Evolutionary conservation across 805 yeast genomes (phyloP).

Genomic region (Hagleromyces aurorensis): DNA sequence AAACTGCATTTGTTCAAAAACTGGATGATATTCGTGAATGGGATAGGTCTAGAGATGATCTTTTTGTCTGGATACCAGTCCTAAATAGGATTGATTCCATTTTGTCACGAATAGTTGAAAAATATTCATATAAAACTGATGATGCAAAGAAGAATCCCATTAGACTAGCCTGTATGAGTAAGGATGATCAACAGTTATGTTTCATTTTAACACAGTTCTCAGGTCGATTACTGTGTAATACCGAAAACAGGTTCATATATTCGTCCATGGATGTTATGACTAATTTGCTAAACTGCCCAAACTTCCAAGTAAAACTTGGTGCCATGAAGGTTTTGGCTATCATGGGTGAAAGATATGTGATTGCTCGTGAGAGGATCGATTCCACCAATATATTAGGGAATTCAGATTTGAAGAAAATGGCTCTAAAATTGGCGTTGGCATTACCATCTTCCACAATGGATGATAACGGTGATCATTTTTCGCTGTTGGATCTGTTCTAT

Average conservation of each 20-base stretch:
- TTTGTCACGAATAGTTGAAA: conserved; percentile 44
- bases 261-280: conserved; percentile 56
- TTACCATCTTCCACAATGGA: conserved; percentile 43
- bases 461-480: conserved; percentile 33
- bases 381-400: conserved; percentile 19
- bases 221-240: conserved; percentile 54
- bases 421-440: conserved; percentile 46
- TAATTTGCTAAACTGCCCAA: conserved; percentile 49
- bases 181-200: conserved; percentile 40
- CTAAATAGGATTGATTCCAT: conserved; percentile 69
- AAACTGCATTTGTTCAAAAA: conserved; percentile 35
- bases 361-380: conserved; percentile 26
- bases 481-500: conserved; percentile 40
- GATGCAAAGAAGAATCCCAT: conserved; percentile 39
- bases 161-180: conserved; percentile 38
- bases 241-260: conserved; percentile 60
- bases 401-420: conserved; percentile 35
- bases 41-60: conserved; percentile 60
- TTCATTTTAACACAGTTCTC: conserved; percentile 55
- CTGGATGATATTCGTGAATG: conserved; percentile 38
- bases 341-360: conserved; percentile 53
- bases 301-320: conserved; percentile 48
- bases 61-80: conserved; percentile 69
- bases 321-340: conserved; percentile 55
- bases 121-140: conserved; percentile 34